phyloP scores from a whole-genome alignment of 139 green algal genomes.

The Chlorella sp. region DNA sequence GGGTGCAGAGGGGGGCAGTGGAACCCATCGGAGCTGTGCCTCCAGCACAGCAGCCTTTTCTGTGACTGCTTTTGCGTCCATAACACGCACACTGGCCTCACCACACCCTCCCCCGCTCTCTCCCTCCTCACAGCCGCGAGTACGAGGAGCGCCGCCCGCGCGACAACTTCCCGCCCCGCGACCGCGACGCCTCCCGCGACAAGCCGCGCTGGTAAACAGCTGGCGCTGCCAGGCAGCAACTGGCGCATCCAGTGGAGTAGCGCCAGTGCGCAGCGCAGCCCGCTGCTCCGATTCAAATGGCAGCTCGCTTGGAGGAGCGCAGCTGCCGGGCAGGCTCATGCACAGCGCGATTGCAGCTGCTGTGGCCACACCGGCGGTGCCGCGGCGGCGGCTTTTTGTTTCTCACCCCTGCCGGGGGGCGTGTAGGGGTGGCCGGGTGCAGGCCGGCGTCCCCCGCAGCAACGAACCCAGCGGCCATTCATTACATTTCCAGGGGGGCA shows the following conservation, averaged over 20 bases:
- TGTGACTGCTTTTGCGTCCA: too few species aligned
- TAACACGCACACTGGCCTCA: too few species aligned
- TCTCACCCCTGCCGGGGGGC: too few species aligned
- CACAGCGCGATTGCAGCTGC: background rate
- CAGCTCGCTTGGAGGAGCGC: background rate
- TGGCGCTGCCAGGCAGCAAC: background rate
- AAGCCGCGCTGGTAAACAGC: slow-evolving; percentile 6
- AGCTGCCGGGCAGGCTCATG: background rate
- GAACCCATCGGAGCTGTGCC: too few species aligned
- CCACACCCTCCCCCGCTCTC: background rate
- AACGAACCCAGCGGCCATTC: too few species aligned
- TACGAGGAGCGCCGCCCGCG: slow-evolving; percentile 3
- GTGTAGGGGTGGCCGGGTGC: too few species aligned
- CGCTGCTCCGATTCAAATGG: background rate
- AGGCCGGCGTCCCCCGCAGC: too few species aligned
- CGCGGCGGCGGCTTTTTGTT: too few species aligned
- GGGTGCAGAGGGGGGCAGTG: too few species aligned
- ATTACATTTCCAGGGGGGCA: too few species aligned
- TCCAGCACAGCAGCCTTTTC: background rate
- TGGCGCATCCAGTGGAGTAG: background rate
- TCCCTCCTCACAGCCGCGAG: background rate
- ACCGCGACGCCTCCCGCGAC: background rate
- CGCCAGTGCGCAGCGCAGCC: background rate
- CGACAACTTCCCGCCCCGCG: slow-evolving; percentile 16
- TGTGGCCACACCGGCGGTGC: background rate